Conservation (phyloP, 495 filamentous ascomycete genomes). For the Xylaria intraflava region DNA sequence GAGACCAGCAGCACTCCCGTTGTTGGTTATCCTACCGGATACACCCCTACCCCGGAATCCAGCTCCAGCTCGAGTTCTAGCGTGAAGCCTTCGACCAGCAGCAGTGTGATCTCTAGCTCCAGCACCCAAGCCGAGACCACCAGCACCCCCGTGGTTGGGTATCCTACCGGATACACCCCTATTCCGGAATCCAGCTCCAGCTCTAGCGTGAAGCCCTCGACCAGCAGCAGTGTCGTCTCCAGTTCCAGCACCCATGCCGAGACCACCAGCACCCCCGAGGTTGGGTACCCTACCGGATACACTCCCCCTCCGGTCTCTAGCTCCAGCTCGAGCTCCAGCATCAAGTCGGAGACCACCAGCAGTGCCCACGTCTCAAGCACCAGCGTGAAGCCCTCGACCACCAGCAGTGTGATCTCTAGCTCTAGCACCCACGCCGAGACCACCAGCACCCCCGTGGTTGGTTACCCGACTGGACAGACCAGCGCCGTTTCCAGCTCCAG, state of each 20-base stretch:
- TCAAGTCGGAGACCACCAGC: background rate
- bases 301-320: background rate
- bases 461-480: background rate
- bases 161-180: background rate
- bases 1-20: constrained; percentile 1
- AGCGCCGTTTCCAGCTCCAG: too few relatives aligned
- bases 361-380: background rate
- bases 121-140: background rate
- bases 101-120: background rate
- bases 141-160: background rate
- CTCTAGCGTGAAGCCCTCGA: background rate
- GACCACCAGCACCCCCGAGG: background rate
- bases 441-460: background rate
- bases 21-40: background rate
- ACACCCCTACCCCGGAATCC: background rate
- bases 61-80: background rate
- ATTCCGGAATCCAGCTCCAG: background rate
- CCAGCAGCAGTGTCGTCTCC: background rate
- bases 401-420: background rate
- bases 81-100: background rate
- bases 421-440: background rate
- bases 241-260: background rate
- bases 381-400: background rate
- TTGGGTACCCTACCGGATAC: background rate
- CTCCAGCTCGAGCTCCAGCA: background rate